These are phyloP conservation scores for Penstemon eatonii DNA, from an alignment of 257 asterid species.

Conservation along the genomic window DNA sequence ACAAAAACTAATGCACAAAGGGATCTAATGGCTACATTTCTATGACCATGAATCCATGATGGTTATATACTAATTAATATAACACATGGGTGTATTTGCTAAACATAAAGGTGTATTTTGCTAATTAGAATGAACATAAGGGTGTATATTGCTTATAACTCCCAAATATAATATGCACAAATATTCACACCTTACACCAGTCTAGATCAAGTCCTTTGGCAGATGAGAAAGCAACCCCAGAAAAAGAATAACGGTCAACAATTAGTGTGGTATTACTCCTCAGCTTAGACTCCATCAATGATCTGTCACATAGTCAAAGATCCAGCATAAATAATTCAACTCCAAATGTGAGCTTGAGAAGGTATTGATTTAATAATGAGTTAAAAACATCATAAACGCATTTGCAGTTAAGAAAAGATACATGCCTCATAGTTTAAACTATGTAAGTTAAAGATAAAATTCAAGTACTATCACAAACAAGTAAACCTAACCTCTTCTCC, in stretches of 20 bases:
- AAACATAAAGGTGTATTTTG: too few species aligned
- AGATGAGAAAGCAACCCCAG: conserved; percentile 94
- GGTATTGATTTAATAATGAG: neutral
- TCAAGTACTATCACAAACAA: conserved; percentile 1
- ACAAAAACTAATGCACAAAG: too few species aligned
- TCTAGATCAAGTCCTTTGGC: conserved; percentile 86
- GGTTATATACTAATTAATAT: too few species aligned
- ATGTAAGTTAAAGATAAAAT: neutral
- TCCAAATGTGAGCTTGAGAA: conserved; percentile 8
- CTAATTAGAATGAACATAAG: too few species aligned
- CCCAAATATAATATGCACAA: neutral
- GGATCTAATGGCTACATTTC: too few species aligned
- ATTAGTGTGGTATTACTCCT: conserved; percentile 78
- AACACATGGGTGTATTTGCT: too few species aligned
- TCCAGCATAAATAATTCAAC: conserved; percentile 15
- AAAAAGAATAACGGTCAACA: conserved; percentile 81
- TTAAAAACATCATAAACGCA: neutral
- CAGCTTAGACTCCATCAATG: conserved; percentile 79
- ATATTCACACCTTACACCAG: conserved; percentile 77
- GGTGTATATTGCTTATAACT: too few species aligned
- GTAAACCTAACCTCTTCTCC: conserved; percentile 73
- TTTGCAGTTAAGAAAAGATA: neutral
- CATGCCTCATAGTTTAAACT: neutral
- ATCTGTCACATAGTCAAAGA: conserved; percentile 39
- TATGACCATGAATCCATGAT: too few species aligned